A percentile compares a stretch with the other conserved stretches of the same genome.
Evolutionary conservation across 768 basidiomycete genomes (phyloP).

Genomic region (Suillus americanus): DNA sequence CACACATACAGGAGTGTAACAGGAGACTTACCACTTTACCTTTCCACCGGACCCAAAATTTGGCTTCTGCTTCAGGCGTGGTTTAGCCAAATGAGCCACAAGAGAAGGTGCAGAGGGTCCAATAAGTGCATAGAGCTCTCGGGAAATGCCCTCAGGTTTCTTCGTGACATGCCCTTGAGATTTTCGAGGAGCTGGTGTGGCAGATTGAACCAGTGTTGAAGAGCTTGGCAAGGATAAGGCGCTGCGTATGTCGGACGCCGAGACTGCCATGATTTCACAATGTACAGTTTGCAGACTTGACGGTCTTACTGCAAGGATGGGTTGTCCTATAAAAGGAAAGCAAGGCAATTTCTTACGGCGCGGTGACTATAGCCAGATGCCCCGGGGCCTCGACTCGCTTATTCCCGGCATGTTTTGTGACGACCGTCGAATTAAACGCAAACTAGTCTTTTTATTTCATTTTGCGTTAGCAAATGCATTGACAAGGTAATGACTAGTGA

Average conservation of each 20-base stretch:
- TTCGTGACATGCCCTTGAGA: conserved; percentile 36
- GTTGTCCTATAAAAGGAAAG: not conserved
- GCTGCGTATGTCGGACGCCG: conserved; percentile 82
- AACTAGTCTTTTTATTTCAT: too few species aligned
- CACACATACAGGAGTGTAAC: not conserved
- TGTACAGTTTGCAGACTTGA: not conserved
- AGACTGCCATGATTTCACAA: conserved; percentile 51
- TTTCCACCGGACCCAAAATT: conserved; percentile 62
- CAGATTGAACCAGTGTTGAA: conserved; percentile 37
- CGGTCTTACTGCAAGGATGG: not conserved
- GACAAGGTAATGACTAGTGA: too few species aligned
- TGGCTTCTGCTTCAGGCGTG: conserved; percentile 85
- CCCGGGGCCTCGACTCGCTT: too few species aligned
- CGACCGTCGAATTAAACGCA: too few species aligned
- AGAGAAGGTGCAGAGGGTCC: conserved; percentile 91
- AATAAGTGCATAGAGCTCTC: conserved; percentile 92
- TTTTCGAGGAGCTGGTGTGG: conserved; percentile 52
- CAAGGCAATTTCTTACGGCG: not conserved
- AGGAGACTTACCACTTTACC: conserved; percentile 64
- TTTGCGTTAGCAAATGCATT: too few species aligned
- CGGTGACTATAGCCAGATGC: too few species aligned
- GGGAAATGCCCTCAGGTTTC: conserved; percentile 88
- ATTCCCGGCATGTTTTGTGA: too few species aligned
- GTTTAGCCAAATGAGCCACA: conserved; percentile 75
- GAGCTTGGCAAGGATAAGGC: conserved; percentile 66